These are phyloP conservation scores for Penicillium mononematosum DNA, from an alignment of 495 filamentous ascomycete species.

Conservation along the genomic window DNA sequence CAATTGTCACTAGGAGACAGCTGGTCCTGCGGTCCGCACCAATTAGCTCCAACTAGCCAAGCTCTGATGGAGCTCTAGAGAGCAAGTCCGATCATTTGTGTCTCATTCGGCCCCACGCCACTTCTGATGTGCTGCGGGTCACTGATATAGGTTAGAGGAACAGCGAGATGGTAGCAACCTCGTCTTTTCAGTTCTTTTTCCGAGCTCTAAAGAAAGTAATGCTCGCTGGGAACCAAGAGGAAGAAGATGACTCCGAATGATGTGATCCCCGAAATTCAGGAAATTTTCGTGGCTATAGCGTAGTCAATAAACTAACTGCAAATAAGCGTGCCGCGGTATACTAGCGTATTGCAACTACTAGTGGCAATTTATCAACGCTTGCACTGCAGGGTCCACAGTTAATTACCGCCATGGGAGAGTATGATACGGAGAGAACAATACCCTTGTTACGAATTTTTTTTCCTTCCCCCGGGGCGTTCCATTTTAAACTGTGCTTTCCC, in stretches of 20 bases:
- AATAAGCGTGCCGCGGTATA: neutral
- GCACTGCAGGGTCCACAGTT: neutral
- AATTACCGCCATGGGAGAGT: neutral
- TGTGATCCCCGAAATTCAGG: neutral
- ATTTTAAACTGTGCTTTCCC: neutral
- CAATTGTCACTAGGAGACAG: neutral
- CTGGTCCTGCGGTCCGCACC: neutral
- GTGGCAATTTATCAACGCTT: neutral
- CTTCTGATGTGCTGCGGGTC: neutral
- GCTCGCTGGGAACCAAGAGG: neutral
- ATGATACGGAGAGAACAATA: neutral
- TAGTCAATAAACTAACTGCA: neutral
- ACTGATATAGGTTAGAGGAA: neutral
- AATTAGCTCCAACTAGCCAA: neutral
- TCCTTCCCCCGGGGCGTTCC: neutral
- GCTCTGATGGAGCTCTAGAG: neutral
- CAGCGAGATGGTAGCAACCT: neutral
- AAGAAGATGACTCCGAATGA: neutral
- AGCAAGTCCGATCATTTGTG: neutral
- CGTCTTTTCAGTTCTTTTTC: no score
- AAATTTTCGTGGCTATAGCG: neutral
- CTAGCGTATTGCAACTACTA: neutral
- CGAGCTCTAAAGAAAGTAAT: neutral
- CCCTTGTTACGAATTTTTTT: neutral
- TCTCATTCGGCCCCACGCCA: neutral